These are phyloP conservation scores for Solanum paucissectum DNA, from an alignment of 257 asterid genomes.

Conservation along the genomic window DNA sequence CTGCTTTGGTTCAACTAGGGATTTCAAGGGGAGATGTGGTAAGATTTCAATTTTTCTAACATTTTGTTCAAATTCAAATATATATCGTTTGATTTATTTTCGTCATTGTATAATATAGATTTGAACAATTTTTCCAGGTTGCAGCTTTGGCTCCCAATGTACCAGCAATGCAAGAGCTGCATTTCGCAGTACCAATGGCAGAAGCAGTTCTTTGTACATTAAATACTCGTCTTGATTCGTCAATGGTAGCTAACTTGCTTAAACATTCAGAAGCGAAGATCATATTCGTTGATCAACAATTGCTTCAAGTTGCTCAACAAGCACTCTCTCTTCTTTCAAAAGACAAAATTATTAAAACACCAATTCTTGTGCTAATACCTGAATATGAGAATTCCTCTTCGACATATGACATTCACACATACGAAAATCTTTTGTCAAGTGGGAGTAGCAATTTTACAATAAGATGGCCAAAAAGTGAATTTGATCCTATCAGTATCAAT, in stretches of 20 bases:
- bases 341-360: background rate
- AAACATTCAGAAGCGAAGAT: background rate
- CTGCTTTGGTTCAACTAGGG: background rate
- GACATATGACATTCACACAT: background rate
- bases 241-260: background rate
- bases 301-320: conserved; percentile 7
- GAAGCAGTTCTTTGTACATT: conserved; percentile 20
- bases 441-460: conserved; percentile 7
- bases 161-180: background rate
- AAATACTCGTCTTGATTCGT: conserved; percentile 16
- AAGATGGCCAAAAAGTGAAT: conserved; percentile 17
- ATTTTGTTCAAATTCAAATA: too few species aligned
- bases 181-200: conserved; percentile 9
- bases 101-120: background rate
- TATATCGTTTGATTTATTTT: background rate
- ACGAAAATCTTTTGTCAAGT: conserved; percentile 9
- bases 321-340: background rate
- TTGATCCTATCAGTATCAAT: conserved; percentile 21
- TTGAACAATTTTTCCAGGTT: background rate
- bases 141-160: background rate
- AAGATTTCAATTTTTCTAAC: background rate
- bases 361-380: conserved; percentile 10
- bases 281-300: conserved; percentile 6
- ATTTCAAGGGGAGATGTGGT: background rate
- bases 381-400: background rate